Conservation (phyloP, 805 yeast genomes). For the Lachancea dasiensis region DNA sequence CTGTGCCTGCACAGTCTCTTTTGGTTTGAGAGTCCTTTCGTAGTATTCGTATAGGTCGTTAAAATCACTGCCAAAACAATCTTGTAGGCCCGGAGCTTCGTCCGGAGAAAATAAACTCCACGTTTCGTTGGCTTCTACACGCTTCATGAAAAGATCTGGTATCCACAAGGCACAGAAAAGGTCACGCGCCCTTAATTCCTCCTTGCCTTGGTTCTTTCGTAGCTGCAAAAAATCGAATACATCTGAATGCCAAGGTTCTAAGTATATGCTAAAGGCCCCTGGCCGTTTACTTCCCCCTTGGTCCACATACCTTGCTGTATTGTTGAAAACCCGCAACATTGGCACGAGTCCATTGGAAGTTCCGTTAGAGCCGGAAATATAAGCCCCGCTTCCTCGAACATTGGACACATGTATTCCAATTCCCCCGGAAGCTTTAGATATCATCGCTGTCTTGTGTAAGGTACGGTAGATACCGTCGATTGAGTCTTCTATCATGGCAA, state of each 20-base stretch:
- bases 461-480: constrained; percentile 91
- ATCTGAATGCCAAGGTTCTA: constrained; percentile 97
- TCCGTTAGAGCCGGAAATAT: constrained; percentile 87
- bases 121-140: constrained; percentile 69
- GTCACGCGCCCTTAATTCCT: constrained; percentile 87
- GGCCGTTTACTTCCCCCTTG: constrained; percentile 98
- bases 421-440: constrained; percentile 92
- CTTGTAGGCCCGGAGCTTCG: constrained; percentile 77
- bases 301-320: constrained; percentile 92
- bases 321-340: constrained; percentile 87
- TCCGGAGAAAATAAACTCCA: constrained; percentile 90
- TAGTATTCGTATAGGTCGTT: constrained; percentile 60
- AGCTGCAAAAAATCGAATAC: constrained; percentile 77
- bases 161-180: constrained; percentile 89
- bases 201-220: constrained; percentile 91
- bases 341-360: constrained; percentile 88
- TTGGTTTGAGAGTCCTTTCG: constrained; percentile 58
- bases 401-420: constrained; percentile 83
- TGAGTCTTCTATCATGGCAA: constrained; percentile 88
- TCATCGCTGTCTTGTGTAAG: constrained; percentile 77
- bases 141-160: constrained; percentile 86
- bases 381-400: constrained; percentile 76
- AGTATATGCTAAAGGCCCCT: constrained; percentile 87
- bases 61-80: constrained; percentile 79
- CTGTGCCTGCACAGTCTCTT: constrained; percentile 70